Evolutionary conservation across 441 rosid genomes (phyloP), one percentile per base, ranked within the genome.

Genomic region (Sinapis alba): DNA sequence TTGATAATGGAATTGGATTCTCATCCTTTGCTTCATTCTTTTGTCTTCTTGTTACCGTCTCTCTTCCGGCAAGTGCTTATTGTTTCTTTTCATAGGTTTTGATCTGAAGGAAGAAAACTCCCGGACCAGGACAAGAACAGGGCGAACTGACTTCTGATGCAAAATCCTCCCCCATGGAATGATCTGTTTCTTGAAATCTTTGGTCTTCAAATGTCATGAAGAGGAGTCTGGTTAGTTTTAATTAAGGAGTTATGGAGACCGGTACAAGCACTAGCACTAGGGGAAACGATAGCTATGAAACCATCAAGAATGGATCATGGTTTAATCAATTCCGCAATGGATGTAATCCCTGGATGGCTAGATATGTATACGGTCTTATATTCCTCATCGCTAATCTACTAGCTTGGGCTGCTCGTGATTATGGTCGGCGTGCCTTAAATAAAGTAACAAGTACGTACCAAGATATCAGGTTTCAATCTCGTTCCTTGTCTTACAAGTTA

Each of bases 321-420:
- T 86, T 86, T 75, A 79, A 86, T 45, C 99, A 93, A 77, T 95
- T 95, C 75, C 82, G 85, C 21, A 88, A 91, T 71, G 94, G 91
- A 16, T 87, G 83, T 26, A 95, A 95, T 76, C 98, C 99, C 1
- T 91, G 99, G 99, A 87, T 93, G 90, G 98, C 98, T 30, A 86
- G 99, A 89, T 95, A 91, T 77, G 90, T 81, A 50, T 93, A 91
- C 58, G 96, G 88, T 21, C 80, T 95, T 78, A 89, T 95, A 53
- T 95, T 95, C 77, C 89, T 95, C 24, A 78, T 81, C 4, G 87
- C 97, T 0, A 92, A 95, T 79, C 80, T 95, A 53, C 88, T 93
- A 21, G 98, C 99, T 41, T 95, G 99, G 99, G 89, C 85, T 60
- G 89, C 89, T 62, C 85, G 99, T 71, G 99, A 95, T 77, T 95